These are phyloP conservation scores for Paramecium primaurelia DNA, from an alignment of 73 alveolate genomes.

Conservation along the genomic window DNA sequence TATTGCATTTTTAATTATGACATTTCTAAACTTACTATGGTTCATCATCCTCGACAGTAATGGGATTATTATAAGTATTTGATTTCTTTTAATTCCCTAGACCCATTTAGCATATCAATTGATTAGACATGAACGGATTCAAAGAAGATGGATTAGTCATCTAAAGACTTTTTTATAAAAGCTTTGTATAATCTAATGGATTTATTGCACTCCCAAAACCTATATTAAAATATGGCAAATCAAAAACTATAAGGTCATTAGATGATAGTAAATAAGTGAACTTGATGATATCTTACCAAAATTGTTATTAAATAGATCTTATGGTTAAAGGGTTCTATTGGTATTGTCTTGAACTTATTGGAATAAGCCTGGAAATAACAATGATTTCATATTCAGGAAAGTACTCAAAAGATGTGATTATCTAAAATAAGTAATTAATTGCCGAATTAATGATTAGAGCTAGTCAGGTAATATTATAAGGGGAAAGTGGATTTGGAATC, in stretches of 20 bases:
- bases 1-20: not conserved
- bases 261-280: not conserved
- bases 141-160: not conserved
- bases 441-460: not conserved
- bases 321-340: not conserved
- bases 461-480: not conserved
- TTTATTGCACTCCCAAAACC: not conserved
- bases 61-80: not conserved
- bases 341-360: not conserved
- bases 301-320: not conserved
- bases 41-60: constrained; percentile 15
- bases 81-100: not conserved
- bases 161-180: not conserved
- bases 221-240: not conserved
- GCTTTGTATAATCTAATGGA: not conserved
- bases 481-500: not conserved
- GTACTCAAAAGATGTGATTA: not conserved
- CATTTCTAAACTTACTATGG: not conserved
- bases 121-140: not conserved
- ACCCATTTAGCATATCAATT: not conserved
- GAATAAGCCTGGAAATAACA: not conserved
- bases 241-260: not conserved
- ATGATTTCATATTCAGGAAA: not conserved
- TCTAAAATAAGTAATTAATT: not conserved
- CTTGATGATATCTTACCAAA: constrained; percentile 12